Evolutionary conservation across 2,329 filamentous ascomycete species (phyloP).

Genomic region (Tolypocladium tundrense): DNA sequence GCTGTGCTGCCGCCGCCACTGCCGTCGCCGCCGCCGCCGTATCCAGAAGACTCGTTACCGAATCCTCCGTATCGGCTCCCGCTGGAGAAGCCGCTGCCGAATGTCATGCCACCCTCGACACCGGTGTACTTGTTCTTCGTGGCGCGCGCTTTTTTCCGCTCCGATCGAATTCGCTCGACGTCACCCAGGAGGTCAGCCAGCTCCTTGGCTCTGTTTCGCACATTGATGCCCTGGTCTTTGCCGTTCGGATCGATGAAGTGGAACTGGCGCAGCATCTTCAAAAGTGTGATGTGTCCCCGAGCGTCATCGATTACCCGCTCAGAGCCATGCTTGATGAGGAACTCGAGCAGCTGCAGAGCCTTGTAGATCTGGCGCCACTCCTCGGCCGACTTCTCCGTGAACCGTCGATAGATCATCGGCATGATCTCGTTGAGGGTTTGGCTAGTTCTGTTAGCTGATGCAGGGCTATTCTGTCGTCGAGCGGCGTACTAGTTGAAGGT

Average conservation of each 20-base stretch:
- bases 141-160: slow-evolving; percentile 79
- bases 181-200: slow-evolving; percentile 87
- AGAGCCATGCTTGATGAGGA: slow-evolving; percentile 95
- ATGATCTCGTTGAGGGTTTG: slow-evolving; percentile 98
- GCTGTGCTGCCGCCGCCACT: slow-evolving; percentile 12
- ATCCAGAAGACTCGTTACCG: slow-evolving; percentile 72
- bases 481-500: slow-evolving; percentile 88
- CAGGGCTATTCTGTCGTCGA: slow-evolving; percentile 5
- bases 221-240: slow-evolving; percentile 97
- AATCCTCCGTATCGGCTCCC: slow-evolving; percentile 74
- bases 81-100: slow-evolving; percentile 45
- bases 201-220: slow-evolving; percentile 93
- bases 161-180: slow-evolving; percentile 72
- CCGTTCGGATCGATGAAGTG: slow-evolving; percentile 94
- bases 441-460: slow-evolving; percentile 33
- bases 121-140: slow-evolving; percentile 94
- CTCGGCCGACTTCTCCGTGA: slow-evolving; percentile 95
- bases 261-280: slow-evolving; percentile 98
- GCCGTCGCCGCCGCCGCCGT: slow-evolving; percentile 40
- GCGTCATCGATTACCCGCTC: slow-evolving; percentile 97
- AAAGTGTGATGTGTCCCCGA: slow-evolving; percentile 82
- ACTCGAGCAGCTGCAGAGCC: slow-evolving; percentile 89
- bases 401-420: slow-evolving; percentile 99
- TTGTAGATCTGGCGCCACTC: slow-evolving; percentile 99
- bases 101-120: slow-evolving; percentile 68